Evolutionary conservation across 163 green algal genomes (phyloP).

Genomic region (Botryococcus braunii): DNA sequence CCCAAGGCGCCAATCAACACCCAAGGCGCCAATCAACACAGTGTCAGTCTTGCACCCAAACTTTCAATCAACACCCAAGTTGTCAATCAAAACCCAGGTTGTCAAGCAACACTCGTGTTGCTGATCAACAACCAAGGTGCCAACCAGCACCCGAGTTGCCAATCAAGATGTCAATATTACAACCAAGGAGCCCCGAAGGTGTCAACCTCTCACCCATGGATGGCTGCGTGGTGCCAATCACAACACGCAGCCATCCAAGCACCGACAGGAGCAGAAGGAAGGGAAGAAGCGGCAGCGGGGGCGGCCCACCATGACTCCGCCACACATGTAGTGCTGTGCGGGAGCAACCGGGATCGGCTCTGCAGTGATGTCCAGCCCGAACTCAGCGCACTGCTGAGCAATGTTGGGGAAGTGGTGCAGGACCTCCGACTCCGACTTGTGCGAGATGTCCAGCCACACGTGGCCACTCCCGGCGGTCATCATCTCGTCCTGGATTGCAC

Average conservation of each 20-base stretch:
- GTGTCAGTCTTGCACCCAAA: too few relatives aligned
- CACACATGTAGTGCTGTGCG: constrained; percentile 96
- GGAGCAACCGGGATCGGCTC: constrained; percentile 92
- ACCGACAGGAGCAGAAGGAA: neutral
- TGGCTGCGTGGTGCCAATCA: too few relatives aligned
- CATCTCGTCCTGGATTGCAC: constrained; percentile 86
- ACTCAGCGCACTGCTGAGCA: constrained; percentile 42
- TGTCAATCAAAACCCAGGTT: too few relatives aligned
- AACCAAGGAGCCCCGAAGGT: neutral
- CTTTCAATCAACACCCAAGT: too few relatives aligned
- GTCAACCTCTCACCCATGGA: too few relatives aligned
- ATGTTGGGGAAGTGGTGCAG: constrained; percentile 94
- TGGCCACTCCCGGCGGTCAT: constrained; percentile 38
- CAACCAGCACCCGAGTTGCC: too few relatives aligned
- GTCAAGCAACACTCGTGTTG: too few relatives aligned
- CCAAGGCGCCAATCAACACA: too few relatives aligned
- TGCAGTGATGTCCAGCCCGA: constrained; percentile 65
- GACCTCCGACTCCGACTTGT: constrained; percentile 57
- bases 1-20: too few relatives aligned
- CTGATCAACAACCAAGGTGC: too few relatives aligned
- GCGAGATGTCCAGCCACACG: constrained; percentile 82
- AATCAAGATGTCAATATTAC: neutral
- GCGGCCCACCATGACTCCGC: constrained; percentile 45
- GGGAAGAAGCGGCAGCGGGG: neutral
- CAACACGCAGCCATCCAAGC: neutral